Evolutionary conservation across 352 stramenopile species (phyloP).

Genomic region (Peronospora belbahrii): DNA sequence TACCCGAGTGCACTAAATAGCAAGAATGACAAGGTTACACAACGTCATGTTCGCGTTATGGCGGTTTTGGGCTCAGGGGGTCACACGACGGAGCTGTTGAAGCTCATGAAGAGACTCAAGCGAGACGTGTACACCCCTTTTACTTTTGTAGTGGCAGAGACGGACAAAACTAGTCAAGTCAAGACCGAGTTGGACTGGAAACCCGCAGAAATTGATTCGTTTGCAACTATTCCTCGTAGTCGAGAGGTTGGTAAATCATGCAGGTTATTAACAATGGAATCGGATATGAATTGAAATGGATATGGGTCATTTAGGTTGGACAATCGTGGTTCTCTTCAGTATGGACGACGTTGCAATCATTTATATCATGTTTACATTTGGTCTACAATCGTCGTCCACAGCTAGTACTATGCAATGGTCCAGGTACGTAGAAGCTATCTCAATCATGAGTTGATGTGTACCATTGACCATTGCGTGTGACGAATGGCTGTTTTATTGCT

Average conservation of each 20-base stretch:
- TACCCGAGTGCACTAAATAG: constrained; percentile 3
- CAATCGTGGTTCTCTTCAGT: constrained; percentile 89
- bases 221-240: constrained; percentile 84
- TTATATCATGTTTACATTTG: constrained; percentile 63
- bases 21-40: constrained; percentile 1
- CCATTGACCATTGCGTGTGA: neutral
- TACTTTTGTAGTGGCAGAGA: constrained; percentile 85
- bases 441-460: constrained; percentile 16
- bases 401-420: constrained; percentile 92
- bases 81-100: constrained; percentile 94
- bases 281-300: neutral
- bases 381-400: constrained; percentile 72
- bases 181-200: constrained; percentile 72
- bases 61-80: constrained; percentile 83
- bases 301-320: constrained; percentile 54
- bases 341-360: constrained; percentile 78
- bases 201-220: constrained; percentile 31
- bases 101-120: constrained; percentile 84
- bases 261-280: no score
- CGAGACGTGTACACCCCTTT: constrained; percentile 75
- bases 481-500: neutral
- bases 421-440: constrained; percentile 16
- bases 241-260: constrained; percentile 50
- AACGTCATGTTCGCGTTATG: constrained; percentile 43
- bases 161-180: constrained; percentile 85